Base-by-base conservation (phyloP, 2,329 filamentous ascomycete genomes). In the Epichloe elymi region DNA sequence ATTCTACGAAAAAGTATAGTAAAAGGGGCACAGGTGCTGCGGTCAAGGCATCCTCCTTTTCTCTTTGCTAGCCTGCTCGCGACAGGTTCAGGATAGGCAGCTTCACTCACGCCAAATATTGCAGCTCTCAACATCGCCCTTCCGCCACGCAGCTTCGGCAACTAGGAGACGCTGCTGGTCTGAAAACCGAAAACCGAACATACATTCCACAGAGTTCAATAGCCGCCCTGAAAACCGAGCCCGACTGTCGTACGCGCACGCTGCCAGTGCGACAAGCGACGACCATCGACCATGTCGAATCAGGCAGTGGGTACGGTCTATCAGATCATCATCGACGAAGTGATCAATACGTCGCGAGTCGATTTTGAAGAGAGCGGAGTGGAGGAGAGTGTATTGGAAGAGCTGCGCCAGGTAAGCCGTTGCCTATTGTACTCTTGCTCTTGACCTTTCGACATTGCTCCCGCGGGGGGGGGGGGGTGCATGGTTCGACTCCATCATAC, bases 301-400 rank as follows among this genome's bases (percentile, higher is more conserved):
- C 61, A 67, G 45, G 69, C 70, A 15, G 78, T 82, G 73, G 93
- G 93, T 62, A 71, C 73, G 58, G 84, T 97, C 63, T 98, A 96
- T 69, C 75, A 83, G 68, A 73, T 76, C 62, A 83, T 86, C 67
- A 86, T 86, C 64, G 75, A 84, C 56, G 88, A 93, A 71, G 89
- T 98, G 65, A 88, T 97, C 69, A 85, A 91, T 60, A 85, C 86
- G 59, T 96, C 91, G 63, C 80, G 87, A 63, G 86, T 91, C 63
- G 93, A 97, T 70, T 97, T 98, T 66, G 93, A 98, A 68, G 93
- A 98, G 71, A 88, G 85, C 60, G 93, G 93, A 61, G 85, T 97
- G 57, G 88, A 95, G 61, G 85, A 91, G 67, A 75, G 80, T 60
- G 91, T 91, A 48, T 73, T 98, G 62, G 82, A 91, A 59, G 88